Evolutionary conservation across 1,284 basidiomycete genomes (phyloP), one percentile per base, ranked within the genome.

Genomic region (Bondarzewia mesenterica): DNA sequence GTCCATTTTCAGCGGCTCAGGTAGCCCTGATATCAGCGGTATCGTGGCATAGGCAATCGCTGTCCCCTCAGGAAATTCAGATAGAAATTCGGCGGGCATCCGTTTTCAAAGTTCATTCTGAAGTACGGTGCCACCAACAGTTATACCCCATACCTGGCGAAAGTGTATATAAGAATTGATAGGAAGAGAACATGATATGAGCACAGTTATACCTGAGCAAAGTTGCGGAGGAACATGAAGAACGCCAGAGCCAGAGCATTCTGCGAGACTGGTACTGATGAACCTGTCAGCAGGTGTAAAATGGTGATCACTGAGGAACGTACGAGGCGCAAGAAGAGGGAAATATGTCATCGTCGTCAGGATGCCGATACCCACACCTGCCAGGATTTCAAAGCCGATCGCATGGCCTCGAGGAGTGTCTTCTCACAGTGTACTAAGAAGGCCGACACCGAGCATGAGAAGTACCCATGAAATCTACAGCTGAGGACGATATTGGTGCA

Each of bases 381-480:
- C 50, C 38, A 64, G 41, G 32, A 61, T 38, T 48, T 56, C 50
- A 25, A 53, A 59, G 1, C 58, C 60, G 15, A 59, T 36, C 5
- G 36, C 47, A 18, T 55, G 51, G 6, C 49, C 60, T 7, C 48
- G 54, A 0, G 51, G 25, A 5, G 62, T 67, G 35, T 65, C 57
- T 1, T 53, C 54, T 10, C 60, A 54, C 42, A 70, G 52, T 0
- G 63, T 54, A 5, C 57, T 61, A 29, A 69, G 51, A 8, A 64
- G 42, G 1, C 55, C 58, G 21, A 55, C 32, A 7, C 57, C 60
- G 32, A 64, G 44, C 14, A 61, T 48, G 14, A 56, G 46, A 14
- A 60, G 48, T 16, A 48, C 50, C 64, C 63, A 66, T 3, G 58
- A 64, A 15, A 62, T 15, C 52, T 57, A 57, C n/a, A 61, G 50